Conservation (phyloP, 805 yeast genomes). For the Metschnikowia henanensis region DNA sequence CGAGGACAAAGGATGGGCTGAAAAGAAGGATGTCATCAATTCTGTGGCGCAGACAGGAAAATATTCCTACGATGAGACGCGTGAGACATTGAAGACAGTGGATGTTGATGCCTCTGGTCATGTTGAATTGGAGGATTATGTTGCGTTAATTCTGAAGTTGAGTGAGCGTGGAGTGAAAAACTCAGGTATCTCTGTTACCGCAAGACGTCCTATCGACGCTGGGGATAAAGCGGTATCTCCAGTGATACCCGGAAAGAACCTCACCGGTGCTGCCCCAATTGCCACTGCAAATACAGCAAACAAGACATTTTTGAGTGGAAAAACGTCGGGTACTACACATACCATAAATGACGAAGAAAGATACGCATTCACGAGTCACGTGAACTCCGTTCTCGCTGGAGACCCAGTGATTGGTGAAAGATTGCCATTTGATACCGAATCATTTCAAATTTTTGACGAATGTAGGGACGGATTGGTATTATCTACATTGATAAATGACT, state of each 20-base stretch:
- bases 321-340: slow-evolving; percentile 90
- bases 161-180: slow-evolving; percentile 42
- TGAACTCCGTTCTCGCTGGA: slow-evolving; percentile 87
- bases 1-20: slow-evolving; percentile 94
- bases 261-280: slow-evolving; percentile 34
- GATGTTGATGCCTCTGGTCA: slow-evolving; percentile 96
- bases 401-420: slow-evolving; percentile 82
- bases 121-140: slow-evolving; percentile 94
- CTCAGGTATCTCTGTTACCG: slow-evolving; percentile 8
- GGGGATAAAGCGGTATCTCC: slow-evolving; percentile 4
- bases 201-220: slow-evolving; percentile 2
- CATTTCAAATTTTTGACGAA: slow-evolving; percentile 95
- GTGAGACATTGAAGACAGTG: slow-evolving; percentile 89
- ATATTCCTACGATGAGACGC: slow-evolving; percentile 85
- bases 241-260: slow-evolving; percentile 21
- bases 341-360: slow-evolving; percentile 97
- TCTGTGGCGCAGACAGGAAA: slow-evolving; percentile 76
- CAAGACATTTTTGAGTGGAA: slow-evolving; percentile 80
- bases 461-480: slow-evolving; percentile 93
- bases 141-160: slow-evolving; percentile 76
- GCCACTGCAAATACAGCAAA: slow-evolving; percentile 50
- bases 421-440: slow-evolving; percentile 89
- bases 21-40: slow-evolving; percentile 86
- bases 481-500: slow-evolving; percentile 92
- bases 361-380: slow-evolving; percentile 93